Evolutionary conservation across 1,284 basidiomycete genomes (phyloP).

Genomic region (Sparassis latifolia): DNA sequence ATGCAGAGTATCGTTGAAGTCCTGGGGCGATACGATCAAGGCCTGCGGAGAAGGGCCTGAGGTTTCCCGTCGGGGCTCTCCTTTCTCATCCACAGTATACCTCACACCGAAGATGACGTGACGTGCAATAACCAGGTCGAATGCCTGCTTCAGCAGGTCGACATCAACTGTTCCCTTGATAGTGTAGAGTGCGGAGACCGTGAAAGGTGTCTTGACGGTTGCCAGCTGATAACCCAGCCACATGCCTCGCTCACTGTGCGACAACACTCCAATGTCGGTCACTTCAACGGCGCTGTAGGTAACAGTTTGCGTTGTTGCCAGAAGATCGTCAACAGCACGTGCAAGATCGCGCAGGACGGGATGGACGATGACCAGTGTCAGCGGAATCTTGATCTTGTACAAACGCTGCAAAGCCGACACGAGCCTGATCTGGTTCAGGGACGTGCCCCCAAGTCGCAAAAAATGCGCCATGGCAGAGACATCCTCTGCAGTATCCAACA

Average conservation of each 20-base stretch:
- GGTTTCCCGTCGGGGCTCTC: not conserved
- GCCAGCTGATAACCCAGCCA: not conserved
- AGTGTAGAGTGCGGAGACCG: not conserved
- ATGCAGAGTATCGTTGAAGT: not conserved
- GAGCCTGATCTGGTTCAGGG: not conserved
- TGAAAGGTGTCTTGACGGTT: not conserved
- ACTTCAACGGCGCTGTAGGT: not conserved
- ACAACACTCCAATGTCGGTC: not conserved
- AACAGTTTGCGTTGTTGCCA: not conserved
- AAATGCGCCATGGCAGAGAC: not conserved
- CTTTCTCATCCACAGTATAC: not conserved
- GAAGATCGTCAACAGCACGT: not conserved
- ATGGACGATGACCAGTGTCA: not conserved
- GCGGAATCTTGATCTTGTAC: not conserved
- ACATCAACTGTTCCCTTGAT: not conserved
- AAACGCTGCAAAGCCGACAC: not conserved
- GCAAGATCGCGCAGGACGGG: not conserved
- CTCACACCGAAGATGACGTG: not conserved
- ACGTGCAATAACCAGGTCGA: not conserved
- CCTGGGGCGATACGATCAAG: not conserved
- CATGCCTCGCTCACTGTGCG: not conserved
- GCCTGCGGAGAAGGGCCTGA: not conserved
- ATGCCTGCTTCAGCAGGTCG: not conserved
- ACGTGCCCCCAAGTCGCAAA: not conserved
- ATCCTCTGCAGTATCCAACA: not conserved